Evolutionary conservation across 768 basidiomycete species (phyloP).

Genomic region (Leucocoprinus leucothites): DNA sequence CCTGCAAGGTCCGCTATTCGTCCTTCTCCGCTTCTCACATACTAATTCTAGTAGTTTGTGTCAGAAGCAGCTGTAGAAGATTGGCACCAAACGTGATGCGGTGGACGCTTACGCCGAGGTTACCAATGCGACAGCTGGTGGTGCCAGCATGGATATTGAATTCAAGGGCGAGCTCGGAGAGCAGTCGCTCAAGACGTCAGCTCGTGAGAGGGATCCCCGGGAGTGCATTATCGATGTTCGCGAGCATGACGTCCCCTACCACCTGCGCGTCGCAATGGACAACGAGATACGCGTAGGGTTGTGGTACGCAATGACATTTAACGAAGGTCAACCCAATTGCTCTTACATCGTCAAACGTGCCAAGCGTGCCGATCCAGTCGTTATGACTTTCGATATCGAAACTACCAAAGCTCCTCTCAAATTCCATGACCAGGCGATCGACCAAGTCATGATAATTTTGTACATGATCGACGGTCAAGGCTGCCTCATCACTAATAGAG

Average conservation of each 20-base stretch:
- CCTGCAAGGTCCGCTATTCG: slow-evolving; percentile 72
- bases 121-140: slow-evolving; percentile 71
- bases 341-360: slow-evolving; percentile 75
- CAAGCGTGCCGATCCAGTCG: slow-evolving; percentile 97
- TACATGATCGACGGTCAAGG: slow-evolving; percentile 99
- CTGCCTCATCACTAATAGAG: slow-evolving; percentile 95
- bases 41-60: slow-evolving; percentile 51
- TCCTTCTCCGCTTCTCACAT: not conserved
- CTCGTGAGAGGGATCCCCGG: slow-evolving; percentile 72
- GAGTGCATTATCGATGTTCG: slow-evolving; percentile 93
- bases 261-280: slow-evolving; percentile 99
- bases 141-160: slow-evolving; percentile 58
- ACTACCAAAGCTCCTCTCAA: slow-evolving; percentile 99
- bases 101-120: slow-evolving; percentile 98
- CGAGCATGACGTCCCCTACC: slow-evolving; percentile 97
- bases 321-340: slow-evolving; percentile 75
- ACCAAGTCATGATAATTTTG: slow-evolving; percentile 99
- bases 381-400: slow-evolving; percentile 99
- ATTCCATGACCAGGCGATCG: slow-evolving; percentile 92
- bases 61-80: slow-evolving; percentile 91
- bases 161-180: slow-evolving; percentile 63
- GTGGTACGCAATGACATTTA: slow-evolving; percentile 90
- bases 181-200: slow-evolving; percentile 30
- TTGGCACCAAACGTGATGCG: slow-evolving; percentile 89
- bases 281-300: slow-evolving; percentile 95